phyloP scores from a whole-genome alignment of 495 filamentous ascomycete genomes.

The Penicillium salamii region DNA sequence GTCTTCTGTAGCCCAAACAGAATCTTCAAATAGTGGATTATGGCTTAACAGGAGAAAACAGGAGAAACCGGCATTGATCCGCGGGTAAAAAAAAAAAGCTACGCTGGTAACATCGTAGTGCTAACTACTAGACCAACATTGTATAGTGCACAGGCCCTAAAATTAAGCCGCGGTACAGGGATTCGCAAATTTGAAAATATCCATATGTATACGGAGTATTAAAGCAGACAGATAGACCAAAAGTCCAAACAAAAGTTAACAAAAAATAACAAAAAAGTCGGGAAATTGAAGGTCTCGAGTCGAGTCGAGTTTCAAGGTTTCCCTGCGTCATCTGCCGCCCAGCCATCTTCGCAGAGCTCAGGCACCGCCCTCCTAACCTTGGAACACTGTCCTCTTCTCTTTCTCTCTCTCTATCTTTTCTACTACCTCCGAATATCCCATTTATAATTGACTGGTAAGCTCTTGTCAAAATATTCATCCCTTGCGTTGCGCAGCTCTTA shows the following conservation, averaged over 20 bases:
- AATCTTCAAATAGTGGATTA: not conserved
- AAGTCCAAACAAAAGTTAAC: not conserved
- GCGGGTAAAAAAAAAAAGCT: conserved; percentile 8
- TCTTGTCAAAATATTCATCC: not conserved
- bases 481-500: not conserved
- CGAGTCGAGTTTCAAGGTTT: not conserved
- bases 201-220: no score
- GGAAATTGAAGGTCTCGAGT: no score
- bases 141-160: not conserved
- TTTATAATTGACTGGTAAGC: not conserved
- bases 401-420: not conserved
- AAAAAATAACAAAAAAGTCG: not conserved
- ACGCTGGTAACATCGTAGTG: not conserved
- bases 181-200: no score
- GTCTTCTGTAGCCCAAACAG: no score
- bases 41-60: conserved; percentile 20
- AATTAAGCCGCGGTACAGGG: not conserved
- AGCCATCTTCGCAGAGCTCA: not conserved
- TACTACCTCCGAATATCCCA: no score
- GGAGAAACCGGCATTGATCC: conserved; percentile 13
- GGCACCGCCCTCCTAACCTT: not conserved
- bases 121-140: not conserved
- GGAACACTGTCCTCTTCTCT: not conserved
- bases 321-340: not conserved
- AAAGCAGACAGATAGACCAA: no score